These are phyloP conservation scores for Piper longum DNA, from an alignment of 164 flowering plant genomes.

Conservation along the genomic window DNA sequence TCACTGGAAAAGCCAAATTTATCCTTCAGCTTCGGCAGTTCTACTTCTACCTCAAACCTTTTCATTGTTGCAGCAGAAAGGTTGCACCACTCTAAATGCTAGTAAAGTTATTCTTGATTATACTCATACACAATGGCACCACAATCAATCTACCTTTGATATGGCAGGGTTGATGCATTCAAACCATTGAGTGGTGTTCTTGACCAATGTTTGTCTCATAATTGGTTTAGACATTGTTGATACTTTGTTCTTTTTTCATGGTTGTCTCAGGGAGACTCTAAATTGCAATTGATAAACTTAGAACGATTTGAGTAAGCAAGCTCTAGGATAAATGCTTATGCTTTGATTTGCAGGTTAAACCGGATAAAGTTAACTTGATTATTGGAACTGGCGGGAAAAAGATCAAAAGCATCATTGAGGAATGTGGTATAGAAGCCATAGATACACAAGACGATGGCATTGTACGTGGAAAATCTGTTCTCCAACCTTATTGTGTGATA, in stretches of 20 bases:
- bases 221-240: no score
- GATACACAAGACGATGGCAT: slow-evolving; percentile 74
- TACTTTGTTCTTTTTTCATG: background rate
- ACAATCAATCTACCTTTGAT: no score
- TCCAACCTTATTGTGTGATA: background rate
- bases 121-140: no score
- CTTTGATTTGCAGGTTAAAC: slow-evolving; percentile 40
- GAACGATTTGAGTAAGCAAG: no score
- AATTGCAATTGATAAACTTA: no score
- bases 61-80: background rate
- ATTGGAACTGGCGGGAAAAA: slow-evolving; percentile 97
- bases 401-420: slow-evolving; percentile 86
- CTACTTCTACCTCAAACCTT: background rate
- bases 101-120: background rate
- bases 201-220: no score
- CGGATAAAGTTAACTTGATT: slow-evolving; percentile 59
- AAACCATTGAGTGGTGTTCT: no score
- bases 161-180: no score
- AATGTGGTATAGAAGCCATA: slow-evolving; percentile 80
- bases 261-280: background rate
- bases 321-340: no score
- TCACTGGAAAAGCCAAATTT: background rate
- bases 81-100: background rate
- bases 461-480: slow-evolving; percentile 25
- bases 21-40: background rate